Percentiles rank a stretch among this genome's conserved stretches.
Conservation (phyloP, 208 protist species). For the Vickermania spadyakhi region DNA sequence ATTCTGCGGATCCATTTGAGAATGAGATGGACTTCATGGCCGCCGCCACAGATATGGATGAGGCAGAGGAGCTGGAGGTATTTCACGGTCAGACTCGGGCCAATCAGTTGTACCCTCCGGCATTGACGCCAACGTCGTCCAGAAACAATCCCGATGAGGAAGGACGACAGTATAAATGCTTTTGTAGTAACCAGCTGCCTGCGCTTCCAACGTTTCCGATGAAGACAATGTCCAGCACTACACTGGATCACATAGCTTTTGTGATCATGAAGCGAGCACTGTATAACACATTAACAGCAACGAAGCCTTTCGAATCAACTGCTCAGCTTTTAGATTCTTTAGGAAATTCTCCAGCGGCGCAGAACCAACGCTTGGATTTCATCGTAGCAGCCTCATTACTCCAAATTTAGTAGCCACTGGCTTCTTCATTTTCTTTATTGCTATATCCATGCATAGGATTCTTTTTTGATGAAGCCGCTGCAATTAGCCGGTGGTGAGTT, state of each 20-base stretch:
- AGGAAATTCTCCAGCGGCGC: neutral
- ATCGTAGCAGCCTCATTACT: neutral
- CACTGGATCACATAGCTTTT: slow-evolving; percentile 11
- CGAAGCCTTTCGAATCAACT: neutral
- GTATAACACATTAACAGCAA: slow-evolving; percentile 8
- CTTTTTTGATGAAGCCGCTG: no score
- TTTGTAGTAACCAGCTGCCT: slow-evolving; percentile 27
- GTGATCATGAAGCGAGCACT: slow-evolving; percentile 22
- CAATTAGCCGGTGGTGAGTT: no score
- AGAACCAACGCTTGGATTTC: neutral
- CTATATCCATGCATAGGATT: no score
- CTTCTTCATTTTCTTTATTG: no score
- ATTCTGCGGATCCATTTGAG: neutral
- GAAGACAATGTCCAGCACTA: neutral
- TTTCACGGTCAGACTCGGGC: slow-evolving; percentile 22
- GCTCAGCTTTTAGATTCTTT: neutral
- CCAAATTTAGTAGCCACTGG: neutral
- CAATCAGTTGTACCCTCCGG: slow-evolving; percentile 6
- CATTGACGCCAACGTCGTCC: slow-evolving; percentile 5
- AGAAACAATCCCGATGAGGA: slow-evolving; percentile 8
- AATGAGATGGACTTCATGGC: neutral
- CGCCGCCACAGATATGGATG: slow-evolving; percentile 12
- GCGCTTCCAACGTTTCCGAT: slow-evolving; percentile 32
- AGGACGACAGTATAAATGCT: slow-evolving; percentile 19
- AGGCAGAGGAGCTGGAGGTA: slow-evolving; percentile 26